Conservation (phyloP, 164 flowering plant species). For the Stephania yunnanensis region DNA sequence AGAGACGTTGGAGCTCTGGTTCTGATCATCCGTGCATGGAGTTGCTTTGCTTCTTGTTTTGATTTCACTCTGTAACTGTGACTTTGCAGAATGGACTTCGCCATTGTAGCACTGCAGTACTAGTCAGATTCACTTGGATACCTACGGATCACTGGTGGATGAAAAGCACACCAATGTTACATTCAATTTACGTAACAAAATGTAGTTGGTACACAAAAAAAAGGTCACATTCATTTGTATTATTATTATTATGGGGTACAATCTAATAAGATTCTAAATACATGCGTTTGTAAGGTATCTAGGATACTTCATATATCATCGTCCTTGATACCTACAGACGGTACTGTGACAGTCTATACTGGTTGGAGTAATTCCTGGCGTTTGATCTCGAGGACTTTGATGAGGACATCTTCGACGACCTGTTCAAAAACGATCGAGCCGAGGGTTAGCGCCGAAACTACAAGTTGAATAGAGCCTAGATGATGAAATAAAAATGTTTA, state of each 20-base stretch:
- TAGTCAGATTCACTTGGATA: too few species aligned
- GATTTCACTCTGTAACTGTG: conserved; percentile 18
- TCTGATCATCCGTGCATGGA: conserved; percentile 68
- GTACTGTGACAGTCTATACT: conserved; percentile 18
- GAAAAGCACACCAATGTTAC: too few species aligned
- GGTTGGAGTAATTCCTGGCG: conserved; percentile 65
- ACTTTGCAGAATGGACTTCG: too few species aligned
- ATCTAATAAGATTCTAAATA: background rate
- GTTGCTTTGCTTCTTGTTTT: conserved; percentile 53
- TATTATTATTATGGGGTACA: background rate
- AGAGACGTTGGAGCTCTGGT: conserved; percentile 15
- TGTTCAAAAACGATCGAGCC: conserved; percentile 18
- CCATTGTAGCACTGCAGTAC: too few species aligned
- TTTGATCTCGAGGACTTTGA: conserved; percentile 74
- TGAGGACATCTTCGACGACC: conserved; percentile 84
- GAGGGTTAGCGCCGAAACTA: background rate
- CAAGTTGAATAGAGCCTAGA: background rate
- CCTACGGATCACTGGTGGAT: too few species aligned
- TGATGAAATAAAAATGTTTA: too few species aligned
- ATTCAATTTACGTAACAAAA: too few species aligned
- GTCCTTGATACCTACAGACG: background rate
- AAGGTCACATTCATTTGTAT: background rate
- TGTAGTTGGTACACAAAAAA: too few species aligned
- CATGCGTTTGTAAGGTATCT: background rate
- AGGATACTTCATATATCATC: background rate